Base-by-base conservation (phyloP, 371 early-diverging fungal species). In the Saksenaea vasiformis region DNA sequence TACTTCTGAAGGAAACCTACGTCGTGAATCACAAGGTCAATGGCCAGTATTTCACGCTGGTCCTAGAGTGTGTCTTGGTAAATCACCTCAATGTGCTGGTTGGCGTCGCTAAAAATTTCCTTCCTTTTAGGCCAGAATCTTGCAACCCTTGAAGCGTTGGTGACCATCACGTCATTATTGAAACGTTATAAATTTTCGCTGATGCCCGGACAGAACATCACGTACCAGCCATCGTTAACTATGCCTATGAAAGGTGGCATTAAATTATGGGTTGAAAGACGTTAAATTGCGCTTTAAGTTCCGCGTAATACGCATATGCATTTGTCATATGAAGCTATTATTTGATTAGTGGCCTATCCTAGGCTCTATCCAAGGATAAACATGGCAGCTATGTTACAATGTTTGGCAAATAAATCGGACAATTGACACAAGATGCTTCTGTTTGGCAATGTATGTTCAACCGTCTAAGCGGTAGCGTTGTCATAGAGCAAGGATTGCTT, bases 51-150 rank as follows among this genome's bases (percentile, higher is more conserved):
- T 85, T 73, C 80, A 85, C 37, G 83, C 83, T 5, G 87, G 89
- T 0, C 87, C 89, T 2, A 72, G 89, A 13, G 70, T 83, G 28
- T 88, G 89, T 58, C 66, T 87, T 14, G 71, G 80, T 58, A 64
- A 54, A n/a, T 26, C 3, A 0, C 19, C 10, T 5, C 11, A 11
- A 17, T n/a, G 19, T 28, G 1, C 8, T 26, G 2, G 24, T n/a
- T 9, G 31, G 26, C 3, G 5, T 17, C 26, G 7, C 14, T n/a
- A 17, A 56, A 34, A 31, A 2, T 31, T 31, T 31, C 31, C 31
- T 31, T 31, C 7, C 22, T 14, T 28, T 31, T 35, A 47, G 57
- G 80, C 0, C 84, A 85, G 68, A 77, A 80, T 9, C 70, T 86
- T 36, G 86, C 86, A 1, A 83, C 79, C 0, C 59, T 86, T 14